Base-by-base conservation (phyloP, 352 stramenopile species). In the Phytophthora colocasiae region DNA sequence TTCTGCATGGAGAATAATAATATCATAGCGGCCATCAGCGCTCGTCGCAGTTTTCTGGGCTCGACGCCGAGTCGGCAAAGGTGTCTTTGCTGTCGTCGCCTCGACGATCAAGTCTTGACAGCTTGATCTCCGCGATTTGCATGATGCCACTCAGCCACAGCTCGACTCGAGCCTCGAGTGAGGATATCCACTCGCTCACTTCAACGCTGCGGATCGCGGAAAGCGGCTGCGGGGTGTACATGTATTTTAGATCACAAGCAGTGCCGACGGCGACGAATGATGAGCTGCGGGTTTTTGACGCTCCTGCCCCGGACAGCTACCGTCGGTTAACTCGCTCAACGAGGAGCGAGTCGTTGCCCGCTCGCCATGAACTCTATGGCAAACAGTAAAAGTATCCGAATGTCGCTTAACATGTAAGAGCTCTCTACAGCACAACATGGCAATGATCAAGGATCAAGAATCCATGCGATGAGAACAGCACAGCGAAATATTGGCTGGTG, bases 151-250 rank as follows among this genome's bases (percentile, higher is more conserved):
- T 51, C 15, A 17, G 1, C 38, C 38, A 43, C 14, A 36, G 31
- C 15, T n/a, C n/a, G n/a, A n/a, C n/a, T n/a, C n/a, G n/a, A n/a
- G n/a, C n/a, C n/a, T 19, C 14, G 38, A 32, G 44, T 51, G 44
- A 36, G 39, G 17, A 54, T 29, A 67, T 62, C 59, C 59, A 67
- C 50, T 55, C 59, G 48, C 40, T 67, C 50, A 38, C 50, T 61
- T 61, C 59, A 61, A 67, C 59, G 59, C 40, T 15, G n/a, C 32
- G 51, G 59, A 67, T 67, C 59, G 59, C 43, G 32, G 59, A 67
- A 67, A 67, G 51, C 59, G 59, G 49, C 49, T 67, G 49, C 57
- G 11, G 26, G 17, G 31, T 34, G 31, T 31, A 31, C 27, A 31
- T 9, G 22, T 31, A 7, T 31, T 36, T 10, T 36, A 36, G 8